phyloP scores from a whole-genome alignment of 164 flowering plant species.

The Litsea cubeba region DNA sequence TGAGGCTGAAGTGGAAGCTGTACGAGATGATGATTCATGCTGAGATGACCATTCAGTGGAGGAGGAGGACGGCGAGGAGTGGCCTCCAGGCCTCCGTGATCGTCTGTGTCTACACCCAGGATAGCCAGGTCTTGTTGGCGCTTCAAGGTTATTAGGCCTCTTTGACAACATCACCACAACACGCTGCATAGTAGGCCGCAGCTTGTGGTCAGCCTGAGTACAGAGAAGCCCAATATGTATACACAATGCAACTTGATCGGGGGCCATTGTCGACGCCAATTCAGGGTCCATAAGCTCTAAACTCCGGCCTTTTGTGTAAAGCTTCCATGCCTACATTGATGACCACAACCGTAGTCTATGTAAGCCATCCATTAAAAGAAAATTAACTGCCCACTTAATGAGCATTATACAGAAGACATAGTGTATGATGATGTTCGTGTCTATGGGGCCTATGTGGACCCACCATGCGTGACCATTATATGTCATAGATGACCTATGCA shows the following conservation, averaged over 20 bases:
- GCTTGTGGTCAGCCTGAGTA: slow-evolving; percentile 60
- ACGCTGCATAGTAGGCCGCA: slow-evolving; percentile 66
- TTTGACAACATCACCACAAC: slow-evolving; percentile 56
- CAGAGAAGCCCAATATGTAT: slow-evolving; percentile 72
- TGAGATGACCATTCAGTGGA: slow-evolving; percentile 21
- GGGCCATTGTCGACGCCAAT: slow-evolving; percentile 31
- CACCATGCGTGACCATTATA: no score
- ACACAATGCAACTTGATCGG: slow-evolving; percentile 50
- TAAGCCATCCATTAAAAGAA: no score
- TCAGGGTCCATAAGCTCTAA: slow-evolving; percentile 61
- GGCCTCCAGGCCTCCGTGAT: no score
- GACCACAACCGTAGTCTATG: no score
- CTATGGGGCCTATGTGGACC: no score
- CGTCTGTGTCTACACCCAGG: slow-evolving; percentile 45
- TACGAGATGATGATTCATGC: not conserved
- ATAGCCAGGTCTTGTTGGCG: slow-evolving; percentile 66
- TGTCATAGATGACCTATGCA: no score
- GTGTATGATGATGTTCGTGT: no score
- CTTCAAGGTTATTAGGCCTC: slow-evolving; percentile 53
- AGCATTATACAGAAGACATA: no score
- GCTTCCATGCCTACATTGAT: slow-evolving; percentile 56
- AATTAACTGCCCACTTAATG: no score
- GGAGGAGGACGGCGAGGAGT: slow-evolving; percentile 24
- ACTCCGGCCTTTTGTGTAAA: slow-evolving; percentile 54
- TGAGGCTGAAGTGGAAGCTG: slow-evolving; percentile 23